Base-by-base conservation (phyloP, 179 eudicot genomes). In the Beta corolliflora region DNA sequence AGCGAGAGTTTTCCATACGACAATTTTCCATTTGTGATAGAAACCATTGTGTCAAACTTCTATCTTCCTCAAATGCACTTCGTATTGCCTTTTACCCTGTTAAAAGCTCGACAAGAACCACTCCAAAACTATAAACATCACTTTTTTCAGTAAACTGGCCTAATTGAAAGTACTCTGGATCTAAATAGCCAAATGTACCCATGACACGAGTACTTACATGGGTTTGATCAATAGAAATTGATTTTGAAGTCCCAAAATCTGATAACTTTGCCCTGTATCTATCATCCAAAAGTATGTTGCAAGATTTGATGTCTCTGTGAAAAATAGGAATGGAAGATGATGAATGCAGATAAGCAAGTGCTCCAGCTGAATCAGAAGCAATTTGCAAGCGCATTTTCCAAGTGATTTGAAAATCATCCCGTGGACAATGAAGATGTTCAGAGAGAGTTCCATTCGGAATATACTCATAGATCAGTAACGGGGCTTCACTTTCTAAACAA, bases 401-500 rank as follows among this genome's bases (percentile, higher is more conserved):
- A 8, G 84, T 79, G 71, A 91, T 80, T 1, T 21, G 76, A 61
- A 85, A 88, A 21, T 83, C 89, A 12, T 84, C 85, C 50, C 54
- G 71, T 53, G 84, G 80, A 29, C 73, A 63, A 82, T 88, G 91
- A 44, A 90, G 80, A 23, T 87, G 86, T n/a, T 84, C 75, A 25
- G 14, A 85, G 23, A 91, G 89, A 0, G 88, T 90, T 68, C 89
- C 91, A 29, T 87, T 89, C 0, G 85, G 82, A 73, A 89, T 71
- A 75, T 75, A 91, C 81, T 91, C 93, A 18, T 88, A 91, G 31
- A 88, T 90, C 5, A 88, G 75, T 9, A 88, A 23, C 0, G 92
- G 94, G n/a, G 88, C 85, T 54, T 90, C 85, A 0, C 89, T 84
- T 69, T 91, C 91, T 61, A 91, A 82, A 61, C 93, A 91, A 69